Evolutionary conservation across 1,139 yeast genomes (phyloP).

Genomic region (Citeromyces hawaiiensis): DNA sequence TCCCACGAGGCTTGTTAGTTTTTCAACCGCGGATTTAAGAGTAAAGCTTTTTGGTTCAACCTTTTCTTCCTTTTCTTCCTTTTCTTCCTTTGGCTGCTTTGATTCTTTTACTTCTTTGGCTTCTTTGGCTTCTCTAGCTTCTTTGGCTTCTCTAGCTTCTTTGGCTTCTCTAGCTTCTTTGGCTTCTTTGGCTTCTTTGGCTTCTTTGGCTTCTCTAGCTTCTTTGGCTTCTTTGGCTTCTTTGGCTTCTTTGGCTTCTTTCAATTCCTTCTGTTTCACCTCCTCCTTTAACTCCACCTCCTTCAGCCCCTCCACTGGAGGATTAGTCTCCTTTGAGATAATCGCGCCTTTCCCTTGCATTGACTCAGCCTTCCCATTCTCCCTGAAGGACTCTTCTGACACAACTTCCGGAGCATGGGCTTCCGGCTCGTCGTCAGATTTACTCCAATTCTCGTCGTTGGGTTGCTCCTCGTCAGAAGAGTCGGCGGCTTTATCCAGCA

Average conservation of each 20-base stretch:
- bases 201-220: too few relatives aligned
- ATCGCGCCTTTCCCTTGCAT: conserved; percentile 7
- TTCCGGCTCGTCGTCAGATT: conserved; percentile 20
- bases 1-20: conserved; percentile 39
- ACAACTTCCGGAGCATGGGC: conserved; percentile 9
- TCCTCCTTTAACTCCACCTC: conserved; percentile 11
- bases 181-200: too few relatives aligned
- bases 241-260: too few relatives aligned
- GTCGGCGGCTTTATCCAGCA: conserved; percentile 28
- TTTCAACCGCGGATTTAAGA: conserved; percentile 57
- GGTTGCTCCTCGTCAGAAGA: conserved; percentile 18
- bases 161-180: too few relatives aligned
- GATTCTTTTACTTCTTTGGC: too few relatives aligned
- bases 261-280: conserved; percentile 7
- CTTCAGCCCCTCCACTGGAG: too few relatives aligned
- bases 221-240: too few relatives aligned
- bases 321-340: conserved; percentile 5
- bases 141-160: too few relatives aligned
- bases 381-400: conserved; percentile 16
- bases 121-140: too few relatives aligned
- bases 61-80: conserved; percentile 3
- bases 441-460: conserved; percentile 21
- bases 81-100: conserved; percentile 6
- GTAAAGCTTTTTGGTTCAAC: conserved; percentile 23
- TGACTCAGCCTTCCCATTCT: conserved; percentile 20